A percentile compares a stretch with the other conserved stretches of the same genome.
phyloP scores from a whole-genome alignment of 108 stramenopile species.

The Cyclotella choctawhatcheeana region DNA sequence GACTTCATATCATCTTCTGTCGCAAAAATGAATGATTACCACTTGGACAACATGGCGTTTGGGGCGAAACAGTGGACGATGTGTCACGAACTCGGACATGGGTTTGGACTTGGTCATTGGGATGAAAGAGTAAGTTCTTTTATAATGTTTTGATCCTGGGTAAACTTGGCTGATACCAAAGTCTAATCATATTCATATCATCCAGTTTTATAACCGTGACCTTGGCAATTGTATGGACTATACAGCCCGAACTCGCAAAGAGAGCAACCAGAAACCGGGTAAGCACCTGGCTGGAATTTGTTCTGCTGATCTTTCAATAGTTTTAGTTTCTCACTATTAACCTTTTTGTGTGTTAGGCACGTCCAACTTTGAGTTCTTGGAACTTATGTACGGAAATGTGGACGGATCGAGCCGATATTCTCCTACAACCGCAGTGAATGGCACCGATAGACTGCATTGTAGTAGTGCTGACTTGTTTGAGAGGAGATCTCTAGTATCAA shows the following conservation, averaged over 20 bases:
- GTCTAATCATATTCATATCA: too few species aligned
- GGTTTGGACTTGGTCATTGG: slow-evolving; percentile 53
- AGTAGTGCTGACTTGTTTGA: not conserved
- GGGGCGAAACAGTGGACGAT: slow-evolving; percentile 42
- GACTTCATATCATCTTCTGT: slow-evolving; percentile 37
- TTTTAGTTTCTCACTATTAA: too few species aligned
- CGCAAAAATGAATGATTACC: slow-evolving; percentile 56
- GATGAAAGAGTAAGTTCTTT: too few species aligned
- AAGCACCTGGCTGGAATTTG: too few species aligned
- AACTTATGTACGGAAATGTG: slow-evolving; percentile 36
- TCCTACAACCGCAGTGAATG: not conserved
- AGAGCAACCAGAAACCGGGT: slow-evolving; percentile 38
- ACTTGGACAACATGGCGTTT: slow-evolving; percentile 16
- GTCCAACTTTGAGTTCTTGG: slow-evolving; percentile 26
- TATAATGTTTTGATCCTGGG: too few species aligned
- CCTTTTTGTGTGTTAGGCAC: too few species aligned
- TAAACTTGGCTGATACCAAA: too few species aligned
- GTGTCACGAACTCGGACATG: slow-evolving; percentile 67
- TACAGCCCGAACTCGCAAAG: slow-evolving; percentile 12
- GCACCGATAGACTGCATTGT: slow-evolving; percentile 21
- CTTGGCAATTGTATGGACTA: slow-evolving; percentile 50
- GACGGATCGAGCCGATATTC: slow-evolving; percentile 17
- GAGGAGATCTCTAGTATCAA: not conserved
- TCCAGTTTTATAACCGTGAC: slow-evolving; percentile 43
- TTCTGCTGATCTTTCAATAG: too few species aligned